Evolutionary conservation across 257 asterid genomes (phyloP).

Genomic region (Cruciata laevipes): DNA sequence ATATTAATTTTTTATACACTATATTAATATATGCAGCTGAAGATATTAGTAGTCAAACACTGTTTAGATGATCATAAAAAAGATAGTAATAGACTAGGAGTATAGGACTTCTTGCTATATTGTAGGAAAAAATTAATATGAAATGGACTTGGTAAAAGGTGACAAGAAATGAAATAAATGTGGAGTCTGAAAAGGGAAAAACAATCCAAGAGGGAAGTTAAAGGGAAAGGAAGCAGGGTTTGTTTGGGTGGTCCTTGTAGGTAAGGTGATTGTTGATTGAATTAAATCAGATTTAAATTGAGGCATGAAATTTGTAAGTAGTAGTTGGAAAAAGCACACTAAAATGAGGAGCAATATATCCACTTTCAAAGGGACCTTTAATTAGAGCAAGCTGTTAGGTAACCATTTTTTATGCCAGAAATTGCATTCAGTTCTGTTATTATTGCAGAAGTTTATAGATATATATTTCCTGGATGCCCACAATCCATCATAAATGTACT

Average conservation of each 20-base stretch:
- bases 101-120: too few relatives aligned
- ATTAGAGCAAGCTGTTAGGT: conserved; percentile 9
- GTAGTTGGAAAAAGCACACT: conserved; percentile 17
- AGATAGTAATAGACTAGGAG: too few relatives aligned
- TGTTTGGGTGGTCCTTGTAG: conserved; percentile 20
- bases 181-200: conserved; percentile 10
- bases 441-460: not conserved
- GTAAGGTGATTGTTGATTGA: conserved; percentile 21
- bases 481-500: conserved; percentile 1
- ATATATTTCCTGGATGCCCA: not conserved
- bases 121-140: not conserved
- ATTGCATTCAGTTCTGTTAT: conserved; percentile 16
- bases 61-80: too few relatives aligned
- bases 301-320: conserved; percentile 14
- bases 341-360: conserved; percentile 8
- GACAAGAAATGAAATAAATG: not conserved
- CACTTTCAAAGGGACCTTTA: conserved; percentile 13
- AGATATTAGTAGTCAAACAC: too few relatives aligned
- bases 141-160: not conserved
- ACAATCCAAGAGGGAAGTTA: conserved; percentile 16
- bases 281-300: conserved; percentile 11
- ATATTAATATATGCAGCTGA: too few relatives aligned
- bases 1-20: too few relatives aligned
- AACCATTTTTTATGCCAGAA: conserved; percentile 4
- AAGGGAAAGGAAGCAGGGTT: conserved; percentile 8